Conservation (phyloP, 441 rosid genomes). For the Arabidopsis lyrata region DNA sequence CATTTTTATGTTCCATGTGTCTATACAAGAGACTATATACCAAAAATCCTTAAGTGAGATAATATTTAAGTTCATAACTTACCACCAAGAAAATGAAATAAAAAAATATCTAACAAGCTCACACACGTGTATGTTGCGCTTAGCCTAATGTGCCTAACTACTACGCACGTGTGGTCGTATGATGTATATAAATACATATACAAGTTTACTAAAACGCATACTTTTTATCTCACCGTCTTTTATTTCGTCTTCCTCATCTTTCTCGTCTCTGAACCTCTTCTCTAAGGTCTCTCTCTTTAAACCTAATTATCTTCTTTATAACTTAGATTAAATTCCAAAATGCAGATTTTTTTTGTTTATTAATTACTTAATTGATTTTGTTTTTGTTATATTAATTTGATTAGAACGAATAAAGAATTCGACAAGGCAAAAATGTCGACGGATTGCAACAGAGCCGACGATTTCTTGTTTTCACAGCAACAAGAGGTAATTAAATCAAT, state of each 20-base stretch:
- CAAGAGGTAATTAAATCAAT: conserved; percentile 50
- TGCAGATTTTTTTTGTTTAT: neutral
- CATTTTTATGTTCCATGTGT: neutral
- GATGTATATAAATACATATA: conserved; percentile 18
- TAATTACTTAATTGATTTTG: neutral
- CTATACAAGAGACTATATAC: neutral
- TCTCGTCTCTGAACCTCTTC: conserved; percentile 26
- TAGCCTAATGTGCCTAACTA: conserved; percentile 18
- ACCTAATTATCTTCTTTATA: conserved; percentile 3
- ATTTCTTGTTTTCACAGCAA: conserved; percentile 47
- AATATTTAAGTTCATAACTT: neutral
- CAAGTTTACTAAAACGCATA: conserved; percentile 19
- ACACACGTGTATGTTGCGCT: conserved; percentile 39
- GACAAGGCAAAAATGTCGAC: conserved; percentile 47
- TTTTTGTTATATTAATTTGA: conserved; percentile 17
- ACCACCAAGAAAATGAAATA: neutral
- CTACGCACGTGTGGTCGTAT: conserved; percentile 36
- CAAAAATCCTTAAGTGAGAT: neutral
- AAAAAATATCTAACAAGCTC: neutral
- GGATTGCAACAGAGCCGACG: conserved; percentile 54
- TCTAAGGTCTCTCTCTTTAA: conserved; percentile 27
- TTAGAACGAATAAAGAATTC: conserved; percentile 29
- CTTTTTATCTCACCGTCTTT: conserved; percentile 47
- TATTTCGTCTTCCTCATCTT: conserved; percentile 6
- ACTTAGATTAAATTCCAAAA: neutral